Percentiles rank a stretch among this genome's conserved stretches.
These are phyloP conservation scores for Acmispon strigosus DNA, from an alignment of 306 rosid genomes.

Conservation along the genomic window DNA sequence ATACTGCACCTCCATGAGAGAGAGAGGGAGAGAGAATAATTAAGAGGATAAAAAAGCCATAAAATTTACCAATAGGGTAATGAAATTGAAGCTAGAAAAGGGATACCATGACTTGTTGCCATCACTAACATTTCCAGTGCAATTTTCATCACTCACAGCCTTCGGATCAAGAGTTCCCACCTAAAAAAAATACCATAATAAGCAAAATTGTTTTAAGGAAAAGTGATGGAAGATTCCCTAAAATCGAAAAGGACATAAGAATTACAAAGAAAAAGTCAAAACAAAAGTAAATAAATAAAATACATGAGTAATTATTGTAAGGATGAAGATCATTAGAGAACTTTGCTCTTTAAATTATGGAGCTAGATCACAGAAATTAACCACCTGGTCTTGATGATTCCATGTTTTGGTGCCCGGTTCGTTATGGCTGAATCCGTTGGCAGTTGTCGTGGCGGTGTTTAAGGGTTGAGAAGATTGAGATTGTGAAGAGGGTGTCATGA, in stretches of 20 bases:
- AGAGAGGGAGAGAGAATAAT: not conserved
- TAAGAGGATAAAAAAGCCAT: not conserved
- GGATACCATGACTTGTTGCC: constrained; percentile 53
- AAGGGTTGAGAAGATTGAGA: constrained; percentile 31
- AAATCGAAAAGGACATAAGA: constrained; percentile 4
- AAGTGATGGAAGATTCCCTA: not conserved
- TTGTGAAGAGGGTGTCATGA: constrained; percentile 46
- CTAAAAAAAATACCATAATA: constrained; percentile 13
- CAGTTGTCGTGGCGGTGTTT: not conserved
- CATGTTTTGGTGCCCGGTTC: constrained; percentile 40
- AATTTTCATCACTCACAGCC: constrained; percentile 47
- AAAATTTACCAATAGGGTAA: not conserved
- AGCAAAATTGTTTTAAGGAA: not conserved
- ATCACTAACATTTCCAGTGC: constrained; percentile 57
- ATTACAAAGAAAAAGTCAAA: not conserved
- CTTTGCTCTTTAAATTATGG: not conserved
- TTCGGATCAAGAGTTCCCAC: constrained; percentile 51
- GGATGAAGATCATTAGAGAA: not conserved
- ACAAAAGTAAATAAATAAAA: not conserved
- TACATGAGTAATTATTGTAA: not conserved
- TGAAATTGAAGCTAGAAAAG: not conserved
- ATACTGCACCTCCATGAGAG: constrained; percentile 11
- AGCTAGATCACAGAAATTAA: not conserved
- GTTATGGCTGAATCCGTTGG: constrained; percentile 36
- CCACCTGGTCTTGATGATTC: constrained; percentile 48